phyloP scores from a whole-genome alignment of 768 basidiomycete genomes.

The Calocybe gangraenosa region DNA sequence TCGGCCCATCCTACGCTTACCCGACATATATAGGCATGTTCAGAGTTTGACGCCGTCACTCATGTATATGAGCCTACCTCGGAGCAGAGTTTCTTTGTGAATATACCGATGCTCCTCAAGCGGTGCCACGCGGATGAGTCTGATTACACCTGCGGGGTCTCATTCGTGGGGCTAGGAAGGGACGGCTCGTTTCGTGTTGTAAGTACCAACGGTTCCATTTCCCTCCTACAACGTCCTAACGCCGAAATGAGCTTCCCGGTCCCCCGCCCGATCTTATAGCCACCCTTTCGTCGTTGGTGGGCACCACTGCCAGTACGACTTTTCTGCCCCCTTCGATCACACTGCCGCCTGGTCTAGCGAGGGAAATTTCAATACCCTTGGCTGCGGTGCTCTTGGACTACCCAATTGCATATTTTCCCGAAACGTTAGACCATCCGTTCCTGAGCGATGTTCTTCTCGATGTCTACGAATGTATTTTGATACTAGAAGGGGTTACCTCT shows the following conservation, averaged over 20 bases:
- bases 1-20: background rate
- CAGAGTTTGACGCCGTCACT: constrained; percentile 35
- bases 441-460: constrained; percentile 45
- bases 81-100: constrained; percentile 55
- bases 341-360: constrained; percentile 23
- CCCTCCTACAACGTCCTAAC: background rate
- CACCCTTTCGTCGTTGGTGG: constrained; percentile 10
- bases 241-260: constrained; percentile 13
- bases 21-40: constrained; percentile 3
- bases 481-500: constrained; percentile 5
- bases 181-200: constrained; percentile 13
- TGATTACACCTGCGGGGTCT: background rate
- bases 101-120: constrained; percentile 24
- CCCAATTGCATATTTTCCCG: constrained; percentile 47
- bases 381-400: constrained; percentile 62
- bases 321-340: constrained; percentile 18
- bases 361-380: constrained; percentile 40
- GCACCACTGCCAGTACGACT: background rate
- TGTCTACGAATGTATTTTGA: constrained; percentile 42
- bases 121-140: background rate
- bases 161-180: constrained; percentile 15
- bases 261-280: constrained; percentile 14
- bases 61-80: constrained; percentile 43
- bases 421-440: constrained; percentile 26
- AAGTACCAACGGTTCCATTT: background rate